phyloP scores from a whole-genome alignment of 2,329 filamentous ascomycete species.

The Calonectria fujianensis region DNA sequence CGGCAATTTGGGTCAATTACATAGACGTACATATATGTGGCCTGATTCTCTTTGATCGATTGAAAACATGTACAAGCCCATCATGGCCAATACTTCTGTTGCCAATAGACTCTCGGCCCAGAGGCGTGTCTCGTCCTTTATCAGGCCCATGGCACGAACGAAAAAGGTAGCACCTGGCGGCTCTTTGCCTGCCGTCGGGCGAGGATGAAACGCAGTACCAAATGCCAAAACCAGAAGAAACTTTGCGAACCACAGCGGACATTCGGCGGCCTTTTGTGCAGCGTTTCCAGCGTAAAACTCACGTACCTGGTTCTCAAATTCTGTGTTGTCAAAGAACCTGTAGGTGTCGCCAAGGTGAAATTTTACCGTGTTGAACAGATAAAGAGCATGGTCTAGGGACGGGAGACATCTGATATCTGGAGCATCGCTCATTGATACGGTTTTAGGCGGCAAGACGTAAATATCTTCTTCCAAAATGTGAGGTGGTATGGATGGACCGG shows the following conservation, averaged over 20 bases:
- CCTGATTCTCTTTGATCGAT: conserved; percentile 61
- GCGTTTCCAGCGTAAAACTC: conserved; percentile 50
- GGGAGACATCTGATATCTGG: conserved; percentile 60
- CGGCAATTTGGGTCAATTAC: accelerated
- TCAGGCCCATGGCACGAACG: conserved; percentile 59
- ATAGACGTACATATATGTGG: conserved; percentile 52
- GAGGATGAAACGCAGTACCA: conserved; percentile 54
- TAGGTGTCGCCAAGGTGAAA: conserved; percentile 63
- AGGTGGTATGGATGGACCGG: conserved; percentile 44
- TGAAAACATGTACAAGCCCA: conserved; percentile 61
- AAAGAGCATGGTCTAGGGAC: conserved; percentile 58
- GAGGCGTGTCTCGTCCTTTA: conserved; percentile 58
- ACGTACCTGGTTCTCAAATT: conserved; percentile 55
- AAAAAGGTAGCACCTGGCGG: conserved; percentile 59
- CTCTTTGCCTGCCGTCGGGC: conserved; percentile 54
- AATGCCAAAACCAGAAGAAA: conserved; percentile 69
- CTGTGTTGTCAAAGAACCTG: conserved; percentile 59
- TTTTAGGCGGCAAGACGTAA: conserved; percentile 53
- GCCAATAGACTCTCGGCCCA: conserved; percentile 62
- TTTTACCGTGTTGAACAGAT: conserved; percentile 60
- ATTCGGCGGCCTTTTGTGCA: conserved; percentile 45
- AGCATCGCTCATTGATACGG: conserved; percentile 33
- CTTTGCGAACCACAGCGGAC: conserved; percentile 69
- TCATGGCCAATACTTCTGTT: conserved; percentile 61
- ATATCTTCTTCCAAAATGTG: conserved; percentile 54